Conservation (phyloP, 1,284 basidiomycete species). For the Ganoderma sinense region DNA sequence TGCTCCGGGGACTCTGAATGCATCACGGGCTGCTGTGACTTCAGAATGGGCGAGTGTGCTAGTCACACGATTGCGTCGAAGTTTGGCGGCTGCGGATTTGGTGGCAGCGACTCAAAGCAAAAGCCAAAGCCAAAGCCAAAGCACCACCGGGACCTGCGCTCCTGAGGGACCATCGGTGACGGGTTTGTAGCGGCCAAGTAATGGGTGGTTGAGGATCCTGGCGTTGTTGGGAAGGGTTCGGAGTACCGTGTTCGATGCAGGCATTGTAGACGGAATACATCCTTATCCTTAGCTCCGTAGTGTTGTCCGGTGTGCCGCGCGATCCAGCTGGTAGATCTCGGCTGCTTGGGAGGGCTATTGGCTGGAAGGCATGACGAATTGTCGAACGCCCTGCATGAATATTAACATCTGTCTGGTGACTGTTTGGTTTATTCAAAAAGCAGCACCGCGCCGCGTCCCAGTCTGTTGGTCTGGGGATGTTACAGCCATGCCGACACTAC, state of each 20-base stretch:
- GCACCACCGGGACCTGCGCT: neutral
- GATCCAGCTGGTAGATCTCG: neutral
- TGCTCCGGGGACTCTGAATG: slow-evolving; percentile 20
- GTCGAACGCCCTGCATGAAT: too few species aligned
- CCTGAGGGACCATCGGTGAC: neutral
- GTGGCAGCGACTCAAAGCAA: too few species aligned
- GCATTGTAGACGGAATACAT: neutral
- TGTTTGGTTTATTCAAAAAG: too few species aligned
- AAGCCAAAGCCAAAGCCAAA: too few species aligned
- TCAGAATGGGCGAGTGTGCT: slow-evolving; percentile 22
- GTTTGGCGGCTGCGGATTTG: slow-evolving; percentile 24
- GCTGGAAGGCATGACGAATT: too few species aligned
- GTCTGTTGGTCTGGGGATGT: too few species aligned
- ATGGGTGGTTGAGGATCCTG: neutral
- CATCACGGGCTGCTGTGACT: slow-evolving; percentile 20
- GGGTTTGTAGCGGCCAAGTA: neutral
- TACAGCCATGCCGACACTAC: too few species aligned
- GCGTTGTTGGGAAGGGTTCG: neutral
- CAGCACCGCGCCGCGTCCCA: too few species aligned
- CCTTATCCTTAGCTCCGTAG: neutral
- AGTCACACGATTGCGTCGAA: slow-evolving; percentile 14
- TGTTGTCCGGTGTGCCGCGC: neutral
- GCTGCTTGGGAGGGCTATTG: neutral
- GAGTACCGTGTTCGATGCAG: neutral
- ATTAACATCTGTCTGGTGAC: too few species aligned